Conservation (phyloP, 176 grass and related monocot species). For the Bonia amplexicaulis region DNA sequence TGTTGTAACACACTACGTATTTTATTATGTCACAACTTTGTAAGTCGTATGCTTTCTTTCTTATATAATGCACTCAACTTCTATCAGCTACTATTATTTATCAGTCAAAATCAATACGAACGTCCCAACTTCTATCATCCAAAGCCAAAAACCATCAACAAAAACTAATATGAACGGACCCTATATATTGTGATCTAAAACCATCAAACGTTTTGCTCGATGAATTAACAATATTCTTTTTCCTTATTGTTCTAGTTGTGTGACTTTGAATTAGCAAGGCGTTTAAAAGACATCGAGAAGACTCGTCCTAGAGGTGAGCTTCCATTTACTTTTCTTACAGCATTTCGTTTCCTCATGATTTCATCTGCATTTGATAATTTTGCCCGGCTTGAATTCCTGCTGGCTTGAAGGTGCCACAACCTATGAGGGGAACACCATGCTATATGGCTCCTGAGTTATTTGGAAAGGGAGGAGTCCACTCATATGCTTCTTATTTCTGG, state of each 20-base stretch:
- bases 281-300: conserved; percentile 81
- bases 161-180: too few relatives aligned
- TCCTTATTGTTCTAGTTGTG: conserved; percentile 58
- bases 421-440: conserved; percentile 85
- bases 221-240: conserved; percentile 42
- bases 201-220: conserved; percentile 97
- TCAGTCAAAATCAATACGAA: too few relatives aligned
- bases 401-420: conserved; percentile 54
- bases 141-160: too few relatives aligned
- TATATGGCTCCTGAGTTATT: conserved; percentile 99
- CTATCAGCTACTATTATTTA: too few relatives aligned
- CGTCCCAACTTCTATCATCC: too few relatives aligned
- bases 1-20: too few relatives aligned
- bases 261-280: conserved; percentile 92
- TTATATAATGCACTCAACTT: too few relatives aligned
- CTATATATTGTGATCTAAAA: conserved; percentile 94
- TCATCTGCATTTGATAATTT: conserved; percentile 23
- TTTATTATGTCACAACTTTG: too few relatives aligned
- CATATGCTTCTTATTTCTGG: conserved; percentile 99
- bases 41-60: too few relatives aligned
- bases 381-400: conserved; percentile 17
- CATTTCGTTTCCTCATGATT: conserved; percentile 9
- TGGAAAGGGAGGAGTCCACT: conserved; percentile 78
- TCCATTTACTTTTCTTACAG: conserved; percentile 11
- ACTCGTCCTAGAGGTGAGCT: conserved; percentile 49